These are phyloP conservation scores for Hawksworthiomyces lignivorus DNA, from an alignment of 2,329 filamentous ascomycete species.

Conservation along the genomic window DNA sequence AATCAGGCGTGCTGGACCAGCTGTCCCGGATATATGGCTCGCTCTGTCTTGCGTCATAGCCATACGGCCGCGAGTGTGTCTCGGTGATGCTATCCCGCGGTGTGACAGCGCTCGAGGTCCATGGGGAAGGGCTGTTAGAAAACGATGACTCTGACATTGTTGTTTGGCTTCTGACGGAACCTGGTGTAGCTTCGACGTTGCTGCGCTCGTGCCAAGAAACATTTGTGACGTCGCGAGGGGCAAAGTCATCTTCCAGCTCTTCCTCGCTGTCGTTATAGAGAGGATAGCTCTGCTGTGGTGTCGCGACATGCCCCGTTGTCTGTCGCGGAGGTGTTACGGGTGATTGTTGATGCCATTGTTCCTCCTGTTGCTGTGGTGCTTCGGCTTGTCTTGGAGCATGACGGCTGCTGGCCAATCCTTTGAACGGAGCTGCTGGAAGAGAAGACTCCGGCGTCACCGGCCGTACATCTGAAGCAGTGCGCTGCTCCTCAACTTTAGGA, in stretches of 20 bases:
- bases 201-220: constrained; percentile 23
- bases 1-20: constrained; percentile 19
- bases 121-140: constrained; percentile 14
- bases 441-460: background rate
- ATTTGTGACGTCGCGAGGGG: constrained; percentile 25
- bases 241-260: constrained; percentile 18
- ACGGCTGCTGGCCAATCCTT: constrained; percentile 22
- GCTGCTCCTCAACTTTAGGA: too few relatives aligned
- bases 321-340: constrained; percentile 13
- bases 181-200: constrained; percentile 22
- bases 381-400: constrained; percentile 12
- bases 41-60: constrained; percentile 17
- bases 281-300: too few relatives aligned
- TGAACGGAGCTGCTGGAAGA: constrained; percentile 1
- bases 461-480: too few relatives aligned
- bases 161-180: constrained; percentile 27
- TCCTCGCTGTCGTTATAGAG: constrained; percentile 5
- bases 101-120: background rate
- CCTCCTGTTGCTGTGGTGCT: background rate
- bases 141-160: constrained; percentile 27
- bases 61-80: background rate
- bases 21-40: constrained; percentile 27
- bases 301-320: constrained; percentile 4
- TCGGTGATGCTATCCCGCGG: background rate
- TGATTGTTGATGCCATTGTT: background rate